Evolutionary conservation across 257 asterid species (phyloP).

Genomic region (Solanum chaucha): DNA sequence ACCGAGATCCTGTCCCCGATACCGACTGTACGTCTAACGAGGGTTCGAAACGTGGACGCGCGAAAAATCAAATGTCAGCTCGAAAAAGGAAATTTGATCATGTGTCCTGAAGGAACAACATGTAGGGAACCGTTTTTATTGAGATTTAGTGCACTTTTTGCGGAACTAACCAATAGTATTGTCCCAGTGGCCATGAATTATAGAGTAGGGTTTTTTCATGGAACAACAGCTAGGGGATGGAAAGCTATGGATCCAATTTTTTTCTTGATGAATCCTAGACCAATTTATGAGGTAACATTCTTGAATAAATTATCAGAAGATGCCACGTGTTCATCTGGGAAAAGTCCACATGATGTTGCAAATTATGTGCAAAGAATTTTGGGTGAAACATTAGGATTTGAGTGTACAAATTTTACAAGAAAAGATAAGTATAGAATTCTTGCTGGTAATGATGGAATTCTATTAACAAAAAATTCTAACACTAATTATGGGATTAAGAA

Average conservation of each 20-base stretch:
- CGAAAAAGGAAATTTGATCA: slow-evolving; percentile 52
- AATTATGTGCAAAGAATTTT: slow-evolving; percentile 28
- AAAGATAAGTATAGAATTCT: slow-evolving; percentile 28
- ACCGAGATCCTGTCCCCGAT: slow-evolving; percentile 71
- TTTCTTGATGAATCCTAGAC: slow-evolving; percentile 88
- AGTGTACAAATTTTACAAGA: slow-evolving; percentile 29
- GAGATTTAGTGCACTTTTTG: slow-evolving; percentile 74
- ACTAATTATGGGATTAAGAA: slow-evolving; percentile 1
- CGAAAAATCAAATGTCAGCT: slow-evolving; percentile 41
- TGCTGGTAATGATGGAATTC: slow-evolving; percentile 26
- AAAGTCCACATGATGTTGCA: slow-evolving; percentile 23
- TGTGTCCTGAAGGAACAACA: slow-evolving; percentile 86
- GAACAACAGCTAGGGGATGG: slow-evolving; percentile 90
- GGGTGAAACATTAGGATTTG: slow-evolving; percentile 13
- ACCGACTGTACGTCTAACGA: slow-evolving; percentile 61
- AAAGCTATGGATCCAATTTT: slow-evolving; percentile 75
- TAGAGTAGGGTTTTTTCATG: slow-evolving; percentile 71
- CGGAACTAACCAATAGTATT: slow-evolving; percentile 64
- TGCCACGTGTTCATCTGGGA: slow-evolving; percentile 22
- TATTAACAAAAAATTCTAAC: background rate
- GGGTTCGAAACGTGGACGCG: slow-evolving; percentile 54
- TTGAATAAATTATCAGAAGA: slow-evolving; percentile 21
- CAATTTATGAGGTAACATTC: slow-evolving; percentile 51
- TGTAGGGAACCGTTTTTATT: slow-evolving; percentile 76
- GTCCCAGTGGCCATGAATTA: slow-evolving; percentile 87